Evolutionary conservation across 2,329 filamentous ascomycete genomes (phyloP), one percentile per base, ranked within the genome.

Genomic region (Aspergillus hortae): DNA sequence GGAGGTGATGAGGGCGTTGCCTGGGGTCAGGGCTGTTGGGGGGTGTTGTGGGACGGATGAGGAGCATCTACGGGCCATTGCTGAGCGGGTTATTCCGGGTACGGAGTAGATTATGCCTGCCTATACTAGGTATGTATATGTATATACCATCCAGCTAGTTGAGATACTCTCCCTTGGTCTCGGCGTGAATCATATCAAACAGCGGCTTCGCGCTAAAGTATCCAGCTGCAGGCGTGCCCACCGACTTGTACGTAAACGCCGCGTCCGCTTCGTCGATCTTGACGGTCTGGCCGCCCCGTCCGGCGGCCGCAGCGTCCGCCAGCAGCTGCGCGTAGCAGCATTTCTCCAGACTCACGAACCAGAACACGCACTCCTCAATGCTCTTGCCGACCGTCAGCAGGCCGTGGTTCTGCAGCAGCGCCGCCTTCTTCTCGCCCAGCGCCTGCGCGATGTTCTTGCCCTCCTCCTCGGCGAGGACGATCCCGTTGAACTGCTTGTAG

Each of bases 131-230:
- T 27, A 27, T 6, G 9, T 27, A 27, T 6, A 27, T 9, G 5
- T 17, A 9, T 27, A 27, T 9, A 27, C 25, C 27, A 30, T 30
- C 6, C 11, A 38, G n/a, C 23, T 54, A 60, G 6, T 51, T 44
- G 57, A 84, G 61, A 65, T 84, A 84, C 10, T 80, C 79, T 2
- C 80, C 80, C 19, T 73, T 72, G 2, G 78, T 81, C 71, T 86
- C 82, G 64, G 79, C 79, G 61, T 85, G 80, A 56, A 87, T 81
- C 38, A 89, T 71, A 72, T 89, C 86, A 71, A 90, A 90, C 56
- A 86, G 60, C 14, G 87, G 87, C 72, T 85, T 85, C 5, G 84
- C 87, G 60, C 79, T 84, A 64, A 90, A 91, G 77, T 81, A 90
- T 0, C 87, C 87, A 0, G 82, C 84, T 32, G 67, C 63, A 14